Conservation (phyloP, 345 rosid species). For the Dovyalis caffra region DNA sequence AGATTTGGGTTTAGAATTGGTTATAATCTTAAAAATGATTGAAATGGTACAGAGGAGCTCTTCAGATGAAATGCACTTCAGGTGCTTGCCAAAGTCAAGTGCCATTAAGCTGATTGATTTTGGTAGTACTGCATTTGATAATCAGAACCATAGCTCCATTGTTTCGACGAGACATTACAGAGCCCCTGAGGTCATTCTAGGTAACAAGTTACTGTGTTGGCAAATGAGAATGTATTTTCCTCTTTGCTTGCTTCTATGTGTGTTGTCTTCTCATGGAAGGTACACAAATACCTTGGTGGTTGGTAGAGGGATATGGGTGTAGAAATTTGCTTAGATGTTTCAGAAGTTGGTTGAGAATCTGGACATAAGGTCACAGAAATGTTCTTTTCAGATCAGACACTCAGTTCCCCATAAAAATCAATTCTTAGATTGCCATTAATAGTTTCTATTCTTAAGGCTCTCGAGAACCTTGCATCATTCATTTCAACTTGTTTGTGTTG, state of each 20-base stretch:
- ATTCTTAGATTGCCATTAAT: not conserved
- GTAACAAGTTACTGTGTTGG: conserved; percentile 28
- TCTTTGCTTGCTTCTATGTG: conserved; percentile 14
- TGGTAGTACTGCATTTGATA: conserved; percentile 27
- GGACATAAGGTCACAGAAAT: not conserved
- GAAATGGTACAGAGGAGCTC: conserved; percentile 26
- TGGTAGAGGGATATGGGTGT: conserved; percentile 4
- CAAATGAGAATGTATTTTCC: conserved; percentile 13
- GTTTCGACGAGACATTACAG: conserved; percentile 34
- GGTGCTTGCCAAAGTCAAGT: conserved; percentile 35
- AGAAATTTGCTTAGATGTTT: not conserved
- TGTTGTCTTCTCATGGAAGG: conserved; percentile 8
- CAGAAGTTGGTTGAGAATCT: not conserved
- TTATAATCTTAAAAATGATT: conserved; percentile 14
- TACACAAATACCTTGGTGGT: conserved; percentile 6
- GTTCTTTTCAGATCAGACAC: not conserved
- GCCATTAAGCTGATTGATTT: conserved; percentile 36
- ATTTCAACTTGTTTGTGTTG: not conserved
- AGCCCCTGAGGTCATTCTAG: conserved; percentile 33
- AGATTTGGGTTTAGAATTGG: conserved; percentile 11
- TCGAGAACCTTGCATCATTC: too few relatives aligned
- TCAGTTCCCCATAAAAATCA: not conserved
- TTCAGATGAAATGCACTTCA: conserved; percentile 24
- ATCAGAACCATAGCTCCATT: conserved; percentile 32
- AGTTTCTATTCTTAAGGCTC: too few relatives aligned